Percentiles rank a stretch among this genome's conserved stretches.
Conservation (phyloP, 78 protist genomes). For the Monocercomonoides exilis region DNA sequence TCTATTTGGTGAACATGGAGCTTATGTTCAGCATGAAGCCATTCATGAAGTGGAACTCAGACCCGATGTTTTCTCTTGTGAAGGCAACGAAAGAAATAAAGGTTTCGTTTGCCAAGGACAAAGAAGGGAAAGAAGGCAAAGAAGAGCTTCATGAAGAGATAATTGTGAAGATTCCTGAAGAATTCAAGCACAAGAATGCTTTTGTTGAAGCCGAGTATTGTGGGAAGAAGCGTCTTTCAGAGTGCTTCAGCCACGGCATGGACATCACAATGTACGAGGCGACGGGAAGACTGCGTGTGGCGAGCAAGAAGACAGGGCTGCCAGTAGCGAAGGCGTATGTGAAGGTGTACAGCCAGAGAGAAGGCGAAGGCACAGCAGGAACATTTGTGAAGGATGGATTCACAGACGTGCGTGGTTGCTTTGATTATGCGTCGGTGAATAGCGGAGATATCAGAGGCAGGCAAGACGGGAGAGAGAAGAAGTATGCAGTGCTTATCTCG, state of each 20-base stretch:
- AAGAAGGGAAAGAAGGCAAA: slow-evolving; percentile 2
- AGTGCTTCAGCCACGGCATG: neutral
- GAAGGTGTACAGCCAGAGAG: neutral
- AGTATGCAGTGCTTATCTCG: neutral
- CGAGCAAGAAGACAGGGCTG: neutral
- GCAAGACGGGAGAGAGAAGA: too few species aligned
- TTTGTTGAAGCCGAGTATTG: neutral
- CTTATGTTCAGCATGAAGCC: neutral
- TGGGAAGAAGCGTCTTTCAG: neutral
- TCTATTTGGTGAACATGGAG: neutral
- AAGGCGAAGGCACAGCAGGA: neutral
- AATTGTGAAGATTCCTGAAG: neutral
- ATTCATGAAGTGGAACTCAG: neutral
- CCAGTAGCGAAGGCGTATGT: neutral
- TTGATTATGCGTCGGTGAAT: neutral
- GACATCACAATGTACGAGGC: neutral
- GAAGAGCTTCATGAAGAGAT: neutral
- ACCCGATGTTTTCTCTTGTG: neutral
- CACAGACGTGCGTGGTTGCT: neutral
- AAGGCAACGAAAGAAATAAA: neutral
- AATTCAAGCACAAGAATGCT: neutral
- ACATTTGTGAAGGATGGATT: neutral
- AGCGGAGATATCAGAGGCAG: too few species aligned
- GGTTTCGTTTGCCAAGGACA: neutral
- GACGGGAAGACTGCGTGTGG: neutral